These are phyloP conservation scores for Arthroderma sp. DNA, from an alignment of 2,329 filamentous ascomycete genomes.

Conservation along the genomic window DNA sequence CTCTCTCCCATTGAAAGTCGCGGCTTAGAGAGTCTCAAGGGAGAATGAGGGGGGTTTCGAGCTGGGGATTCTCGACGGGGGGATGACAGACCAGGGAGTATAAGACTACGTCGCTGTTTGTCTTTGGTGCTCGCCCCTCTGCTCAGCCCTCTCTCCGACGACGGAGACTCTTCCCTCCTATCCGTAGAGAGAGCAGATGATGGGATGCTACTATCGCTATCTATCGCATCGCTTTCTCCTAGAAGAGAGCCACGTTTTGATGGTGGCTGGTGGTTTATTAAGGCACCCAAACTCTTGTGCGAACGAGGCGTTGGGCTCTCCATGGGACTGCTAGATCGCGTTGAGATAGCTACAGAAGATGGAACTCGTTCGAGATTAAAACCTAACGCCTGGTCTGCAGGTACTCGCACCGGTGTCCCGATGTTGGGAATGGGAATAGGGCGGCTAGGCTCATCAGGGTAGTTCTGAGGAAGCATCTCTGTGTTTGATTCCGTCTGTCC, in stretches of 20 bases:
- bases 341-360: constrained; percentile 59
- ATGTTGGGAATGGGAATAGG: neutral
- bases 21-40: constrained; percentile 72
- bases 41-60: constrained; percentile 68
- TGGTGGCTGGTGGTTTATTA: constrained; percentile 43
- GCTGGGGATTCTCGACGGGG: constrained; percentile 82
- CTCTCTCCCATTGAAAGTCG: constrained; percentile 46
- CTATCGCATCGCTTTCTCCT: constrained; percentile 73
- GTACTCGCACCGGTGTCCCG: neutral
- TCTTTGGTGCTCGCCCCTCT: constrained; percentile 68
- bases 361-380: constrained; percentile 38
- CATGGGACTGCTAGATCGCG: constrained; percentile 75
- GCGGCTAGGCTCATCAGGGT: constrained; percentile 35
- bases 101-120: constrained; percentile 73
- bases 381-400: constrained; percentile 33
- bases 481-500: neutral
- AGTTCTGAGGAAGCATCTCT: constrained; percentile 24
- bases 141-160: constrained; percentile 69
- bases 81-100: constrained; percentile 61
- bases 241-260: constrained; percentile 67
- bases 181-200: constrained; percentile 64
- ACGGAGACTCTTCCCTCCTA: constrained; percentile 73
- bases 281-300: constrained; percentile 47
- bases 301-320: constrained; percentile 87
- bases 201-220: constrained; percentile 76